A percentile compares a stretch with the other conserved stretches of the same genome.
phyloP scores from a whole-genome alignment of 2,329 filamentous ascomycete species.

The Sporothrix brunneoviolacea region DNA sequence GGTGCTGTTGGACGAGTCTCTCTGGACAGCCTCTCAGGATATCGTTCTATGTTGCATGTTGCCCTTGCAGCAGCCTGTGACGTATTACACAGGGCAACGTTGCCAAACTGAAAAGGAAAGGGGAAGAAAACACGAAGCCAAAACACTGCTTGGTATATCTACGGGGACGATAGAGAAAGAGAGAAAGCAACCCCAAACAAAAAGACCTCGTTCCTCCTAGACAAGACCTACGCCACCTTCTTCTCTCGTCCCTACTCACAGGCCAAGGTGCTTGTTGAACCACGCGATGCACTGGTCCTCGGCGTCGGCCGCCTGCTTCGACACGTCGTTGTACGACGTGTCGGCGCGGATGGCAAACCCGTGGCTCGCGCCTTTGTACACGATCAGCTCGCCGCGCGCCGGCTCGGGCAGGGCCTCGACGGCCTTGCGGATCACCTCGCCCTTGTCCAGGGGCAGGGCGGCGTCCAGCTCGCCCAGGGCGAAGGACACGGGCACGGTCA shows the following conservation, averaged over 20 bases:
- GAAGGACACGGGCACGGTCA: slow-evolving; percentile 39
- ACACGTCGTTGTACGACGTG: slow-evolving; percentile 20
- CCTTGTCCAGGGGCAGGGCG: slow-evolving; percentile 28
- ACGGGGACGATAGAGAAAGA: no score
- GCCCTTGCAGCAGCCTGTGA: no score
- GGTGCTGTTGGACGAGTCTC: no score
- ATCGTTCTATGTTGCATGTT: no score
- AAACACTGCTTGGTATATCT: no score
- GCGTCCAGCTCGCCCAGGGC: slow-evolving; percentile 40
- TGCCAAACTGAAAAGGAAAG: no score
- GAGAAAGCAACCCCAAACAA: no score
- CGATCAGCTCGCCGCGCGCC: slow-evolving; percentile 29
- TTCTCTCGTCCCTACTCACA: neutral
- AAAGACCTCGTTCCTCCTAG: no score
- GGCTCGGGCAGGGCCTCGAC: slow-evolving; percentile 27
- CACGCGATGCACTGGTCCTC: slow-evolving; percentile 30
- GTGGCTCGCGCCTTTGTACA: slow-evolving; percentile 35
- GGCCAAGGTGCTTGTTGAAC: slow-evolving; percentile 23
- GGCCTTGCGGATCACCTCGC: slow-evolving; percentile 28
- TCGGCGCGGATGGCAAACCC: slow-evolving; percentile 35
- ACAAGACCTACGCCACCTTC: no score
- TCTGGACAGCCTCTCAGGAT: no score
- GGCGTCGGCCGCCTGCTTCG: slow-evolving; percentile 24
- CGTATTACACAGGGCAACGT: no score
- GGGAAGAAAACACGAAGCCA: no score